Evolutionary conservation across 441 rosid genomes (phyloP).

Genomic region (Gossypium gossypioides): DNA sequence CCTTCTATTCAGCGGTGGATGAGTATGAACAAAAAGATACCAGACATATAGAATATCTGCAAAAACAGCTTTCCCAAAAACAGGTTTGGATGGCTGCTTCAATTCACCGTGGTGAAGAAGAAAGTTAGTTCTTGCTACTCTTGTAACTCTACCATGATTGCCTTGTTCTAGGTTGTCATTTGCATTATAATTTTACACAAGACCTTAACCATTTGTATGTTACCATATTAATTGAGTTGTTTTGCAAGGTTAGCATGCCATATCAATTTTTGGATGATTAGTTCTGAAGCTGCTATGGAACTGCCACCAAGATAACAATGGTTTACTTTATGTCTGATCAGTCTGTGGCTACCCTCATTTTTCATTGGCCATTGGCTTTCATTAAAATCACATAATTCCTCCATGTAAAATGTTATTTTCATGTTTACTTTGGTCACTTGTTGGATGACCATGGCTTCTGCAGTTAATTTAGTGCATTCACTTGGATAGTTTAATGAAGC

Average conservation of each 20-base stretch:
- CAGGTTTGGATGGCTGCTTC: conserved; percentile 94
- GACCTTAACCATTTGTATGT: neutral
- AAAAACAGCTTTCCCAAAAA: conserved; percentile 42
- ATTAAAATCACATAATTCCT: neutral
- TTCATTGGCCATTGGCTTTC: neutral
- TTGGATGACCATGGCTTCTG: neutral
- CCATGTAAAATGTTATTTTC: neutral
- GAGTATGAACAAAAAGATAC: conserved; percentile 31
- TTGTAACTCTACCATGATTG: neutral
- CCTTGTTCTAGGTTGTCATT: neutral
- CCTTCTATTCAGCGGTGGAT: conserved; percentile 36
- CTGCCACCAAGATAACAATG: neutral
- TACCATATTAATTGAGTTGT: neutral
- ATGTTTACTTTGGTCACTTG: neutral
- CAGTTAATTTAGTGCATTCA: neutral
- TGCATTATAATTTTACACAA: conserved; percentile 3
- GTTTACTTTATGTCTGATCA: neutral
- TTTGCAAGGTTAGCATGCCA: neutral
- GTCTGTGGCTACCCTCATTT: neutral
- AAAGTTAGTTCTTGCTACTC: conserved; percentile 37
- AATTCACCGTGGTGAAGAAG: conserved; percentile 82
- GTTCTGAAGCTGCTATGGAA: neutral
- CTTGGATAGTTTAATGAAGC: neutral
- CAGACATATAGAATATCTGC: conserved; percentile 41
- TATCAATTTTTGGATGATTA: conserved; percentile 1